phyloP scores from a whole-genome alignment of 1,139 yeast species.

The Magnusiomyces fungicola region DNA sequence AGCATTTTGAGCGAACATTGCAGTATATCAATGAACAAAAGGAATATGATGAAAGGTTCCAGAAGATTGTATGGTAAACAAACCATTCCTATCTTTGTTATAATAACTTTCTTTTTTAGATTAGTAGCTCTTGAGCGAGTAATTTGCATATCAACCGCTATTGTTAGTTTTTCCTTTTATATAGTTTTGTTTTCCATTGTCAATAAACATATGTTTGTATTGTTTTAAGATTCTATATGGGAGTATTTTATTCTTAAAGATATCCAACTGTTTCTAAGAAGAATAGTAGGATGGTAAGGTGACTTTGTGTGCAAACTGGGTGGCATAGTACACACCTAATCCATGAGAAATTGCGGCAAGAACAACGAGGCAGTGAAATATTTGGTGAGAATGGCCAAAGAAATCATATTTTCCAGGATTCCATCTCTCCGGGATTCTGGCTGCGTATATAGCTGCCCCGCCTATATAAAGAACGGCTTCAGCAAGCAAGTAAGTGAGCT shows the following conservation, averaged over 20 bases:
- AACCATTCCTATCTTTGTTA: too few relatives aligned
- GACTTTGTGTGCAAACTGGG: background rate
- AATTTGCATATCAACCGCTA: too few relatives aligned
- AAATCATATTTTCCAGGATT: slow-evolving; percentile 63
- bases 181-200: too few relatives aligned
- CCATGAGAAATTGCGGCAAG: slow-evolving; percentile 75
- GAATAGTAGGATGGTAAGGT: too few relatives aligned
- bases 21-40: slow-evolving; percentile 60
- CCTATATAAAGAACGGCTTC: slow-evolving; percentile 70
- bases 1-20: slow-evolving; percentile 60
- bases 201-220: too few relatives aligned
- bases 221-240: too few relatives aligned
- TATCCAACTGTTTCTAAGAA: too few relatives aligned
- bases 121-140: too few relatives aligned
- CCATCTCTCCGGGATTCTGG: slow-evolving; percentile 67
- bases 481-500: background rate
- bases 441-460: slow-evolving; percentile 77
- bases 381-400: slow-evolving; percentile 82
- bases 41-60: slow-evolving; percentile 56
- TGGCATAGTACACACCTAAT: slow-evolving; percentile 46
- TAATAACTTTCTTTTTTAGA: too few relatives aligned
- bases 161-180: too few relatives aligned
- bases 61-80: slow-evolving; percentile 40
- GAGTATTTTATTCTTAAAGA: too few relatives aligned
- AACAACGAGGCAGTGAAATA: slow-evolving; percentile 78